A percentile compares a stretch with the other conserved stretches of the same genome.
Evolutionary conservation across 2,329 filamentous ascomycete species (phyloP).

Genomic region (Fusarium tanahbumbuense): DNA sequence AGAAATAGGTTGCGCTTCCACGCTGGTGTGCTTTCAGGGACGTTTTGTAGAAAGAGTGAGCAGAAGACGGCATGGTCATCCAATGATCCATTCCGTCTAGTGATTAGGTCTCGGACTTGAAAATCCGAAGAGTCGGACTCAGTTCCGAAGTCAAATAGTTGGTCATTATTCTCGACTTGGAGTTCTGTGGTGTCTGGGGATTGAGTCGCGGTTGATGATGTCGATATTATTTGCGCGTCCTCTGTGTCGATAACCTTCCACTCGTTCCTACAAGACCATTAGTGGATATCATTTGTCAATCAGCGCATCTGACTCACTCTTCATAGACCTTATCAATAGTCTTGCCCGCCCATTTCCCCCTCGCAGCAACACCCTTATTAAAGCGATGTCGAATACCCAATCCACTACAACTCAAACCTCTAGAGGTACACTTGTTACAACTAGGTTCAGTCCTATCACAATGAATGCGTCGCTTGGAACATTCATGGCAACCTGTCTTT

Average conservation of each 20-base stretch:
- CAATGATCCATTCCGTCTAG: accelerated
- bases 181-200: accelerated
- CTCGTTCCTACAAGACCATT: conserved; percentile 9
- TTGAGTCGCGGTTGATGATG: not conserved
- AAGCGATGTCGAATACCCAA: conserved; percentile 43
- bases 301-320: conserved; percentile 14
- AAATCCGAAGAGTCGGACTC: not conserved
- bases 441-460: conserved; percentile 41
- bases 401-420: conserved; percentile 42
- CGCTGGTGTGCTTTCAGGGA: conserved; percentile 21
- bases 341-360: conserved; percentile 45
- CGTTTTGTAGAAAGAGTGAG: conserved; percentile 9
- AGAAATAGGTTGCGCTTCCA: conserved; percentile 33
- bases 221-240: not conserved
- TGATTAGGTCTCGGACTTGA: not conserved
- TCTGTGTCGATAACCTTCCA: not conserved
- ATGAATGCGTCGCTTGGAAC: conserved; percentile 42
- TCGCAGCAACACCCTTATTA: conserved; percentile 43
- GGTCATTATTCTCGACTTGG: accelerated
- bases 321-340: conserved; percentile 42
- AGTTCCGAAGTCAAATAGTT: not conserved
- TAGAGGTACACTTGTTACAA: conserved; percentile 38
- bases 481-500: conserved; percentile 38
- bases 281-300: no score
- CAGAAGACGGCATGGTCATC: conserved; percentile 3